Evolutionary conservation across 2,329 filamentous ascomycete species (phyloP), one percentile per base, ranked within the genome.

Genomic region (Talaromyces sp.): DNA sequence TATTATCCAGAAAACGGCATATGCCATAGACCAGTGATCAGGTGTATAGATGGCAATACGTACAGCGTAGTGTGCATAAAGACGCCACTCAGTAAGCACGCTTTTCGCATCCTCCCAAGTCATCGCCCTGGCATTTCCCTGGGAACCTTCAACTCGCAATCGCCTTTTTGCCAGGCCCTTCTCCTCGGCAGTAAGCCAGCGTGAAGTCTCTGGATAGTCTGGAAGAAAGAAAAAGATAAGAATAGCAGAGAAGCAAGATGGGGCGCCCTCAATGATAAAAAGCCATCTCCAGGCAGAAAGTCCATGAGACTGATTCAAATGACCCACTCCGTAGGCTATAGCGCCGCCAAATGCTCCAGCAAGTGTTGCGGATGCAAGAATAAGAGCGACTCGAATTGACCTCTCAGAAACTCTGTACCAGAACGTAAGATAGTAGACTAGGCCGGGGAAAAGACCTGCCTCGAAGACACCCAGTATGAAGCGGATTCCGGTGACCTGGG

Each of bases 341-440:
- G 80, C 75, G 2, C 81, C 81, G 3, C 80, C 80, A 63, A 84
- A 83, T 0, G 79, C 80, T 35, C 72, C 78, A 62, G 70, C 81
- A 63, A 76, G 79, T 69, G 81, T 82, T n/a, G 70, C 84, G 72
- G 75, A 84, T 68, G 66, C 80, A 52, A 81, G 70, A 65, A 79
- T 75, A 60, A 80, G 77, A 0, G 81, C 80, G 66, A 88, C 80
- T 6, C 84, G 81, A 65, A 84, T 79, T 1, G 78, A 80, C 19
- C 81, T 74, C 66, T 86, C 83, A 2, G 80, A 77, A 5, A 77
- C 74, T 17, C 79, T 78, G 64, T 84, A 84, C 74, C 81, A 83
- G 63, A 82, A 82, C 2, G 78, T 78, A 5, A 80, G 64, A 61
- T 77, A 77, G 61, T 75, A 76, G 9, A 78, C 77, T 15, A 81